Evolutionary conservation across 2,329 filamentous ascomycete species (phyloP).

Genomic region (Ilyonectria destructans): DNA sequence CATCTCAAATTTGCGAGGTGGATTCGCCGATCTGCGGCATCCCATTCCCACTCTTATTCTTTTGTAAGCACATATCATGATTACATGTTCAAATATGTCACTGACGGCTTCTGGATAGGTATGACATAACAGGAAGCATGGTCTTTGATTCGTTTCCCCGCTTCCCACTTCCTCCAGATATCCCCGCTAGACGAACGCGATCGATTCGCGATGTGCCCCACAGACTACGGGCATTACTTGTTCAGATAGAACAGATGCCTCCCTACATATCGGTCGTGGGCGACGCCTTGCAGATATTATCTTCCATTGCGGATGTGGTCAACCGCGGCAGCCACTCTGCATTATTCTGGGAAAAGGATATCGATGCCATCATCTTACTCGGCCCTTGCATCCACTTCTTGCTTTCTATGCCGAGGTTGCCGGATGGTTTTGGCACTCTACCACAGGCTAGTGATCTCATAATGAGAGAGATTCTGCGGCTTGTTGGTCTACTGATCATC

Average conservation of each 20-base stretch:
- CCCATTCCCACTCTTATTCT: constrained; percentile 4
- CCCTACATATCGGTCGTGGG: neutral
- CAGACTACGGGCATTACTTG: neutral
- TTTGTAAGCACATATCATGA: neutral
- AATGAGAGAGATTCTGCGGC: neutral
- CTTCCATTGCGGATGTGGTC: constrained; percentile 1
- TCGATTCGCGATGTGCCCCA: neutral
- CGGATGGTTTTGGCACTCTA: neutral
- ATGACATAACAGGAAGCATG: constrained; percentile 4
- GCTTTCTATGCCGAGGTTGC: neutral
- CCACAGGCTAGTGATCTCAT: neutral
- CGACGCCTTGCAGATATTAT: neutral
- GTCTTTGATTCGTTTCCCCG: constrained; percentile 6
- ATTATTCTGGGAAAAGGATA: constrained; percentile 8
- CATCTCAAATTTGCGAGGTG: constrained; percentile 1
- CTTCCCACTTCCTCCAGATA: constrained; percentile 1
- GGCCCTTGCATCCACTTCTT: constrained; percentile 14
- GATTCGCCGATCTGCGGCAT: neutral
- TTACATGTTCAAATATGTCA: neutral
- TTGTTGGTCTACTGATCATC: constrained; percentile 6
- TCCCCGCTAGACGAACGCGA: neutral
- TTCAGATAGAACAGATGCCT: neutral
- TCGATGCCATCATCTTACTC: neutral
- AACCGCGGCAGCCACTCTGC: constrained; percentile 11
- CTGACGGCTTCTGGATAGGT: neutral